Evolutionary conservation across 164 flowering plant species (phyloP).

Genomic region (Cinnamomum chago): DNA sequence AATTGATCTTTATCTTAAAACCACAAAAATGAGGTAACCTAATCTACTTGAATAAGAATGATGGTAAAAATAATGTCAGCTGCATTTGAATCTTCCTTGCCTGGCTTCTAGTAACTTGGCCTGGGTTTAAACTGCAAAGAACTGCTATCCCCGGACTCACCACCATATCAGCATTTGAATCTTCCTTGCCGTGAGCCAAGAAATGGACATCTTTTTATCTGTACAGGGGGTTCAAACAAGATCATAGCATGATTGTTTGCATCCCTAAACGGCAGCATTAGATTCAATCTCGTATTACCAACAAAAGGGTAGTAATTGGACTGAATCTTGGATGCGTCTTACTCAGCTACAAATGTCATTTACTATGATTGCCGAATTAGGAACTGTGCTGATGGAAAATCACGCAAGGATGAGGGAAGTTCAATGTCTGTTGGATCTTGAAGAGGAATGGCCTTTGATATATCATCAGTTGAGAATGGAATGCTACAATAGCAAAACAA

Average conservation of each 20-base stretch:
- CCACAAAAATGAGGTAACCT: no score
- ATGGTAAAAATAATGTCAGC: no score
- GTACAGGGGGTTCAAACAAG: background rate
- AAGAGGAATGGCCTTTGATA: constrained; percentile 79
- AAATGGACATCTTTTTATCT: background rate
- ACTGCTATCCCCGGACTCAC: background rate
- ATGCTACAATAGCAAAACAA: constrained; percentile 49
- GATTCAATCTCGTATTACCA: background rate
- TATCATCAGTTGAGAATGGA: constrained; percentile 92
- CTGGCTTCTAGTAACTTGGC: no score
- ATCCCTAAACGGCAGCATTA: background rate
- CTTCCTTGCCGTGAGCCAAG: background rate
- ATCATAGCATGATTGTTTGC: background rate
- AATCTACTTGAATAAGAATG: no score
- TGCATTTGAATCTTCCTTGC: no score
- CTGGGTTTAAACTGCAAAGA: no score
- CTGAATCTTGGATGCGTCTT: no score
- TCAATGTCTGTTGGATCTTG: constrained; percentile 66
- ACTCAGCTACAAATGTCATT: background rate
- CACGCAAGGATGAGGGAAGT: constrained; percentile 48
- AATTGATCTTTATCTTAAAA: no score
- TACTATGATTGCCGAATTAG: constrained; percentile 26
- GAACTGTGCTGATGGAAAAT: constrained; percentile 57
- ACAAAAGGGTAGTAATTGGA: background rate
- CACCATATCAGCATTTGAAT: background rate